Conservation (phyloP, 202 grass and related monocot species). For the Setaria viridis region DNA sequence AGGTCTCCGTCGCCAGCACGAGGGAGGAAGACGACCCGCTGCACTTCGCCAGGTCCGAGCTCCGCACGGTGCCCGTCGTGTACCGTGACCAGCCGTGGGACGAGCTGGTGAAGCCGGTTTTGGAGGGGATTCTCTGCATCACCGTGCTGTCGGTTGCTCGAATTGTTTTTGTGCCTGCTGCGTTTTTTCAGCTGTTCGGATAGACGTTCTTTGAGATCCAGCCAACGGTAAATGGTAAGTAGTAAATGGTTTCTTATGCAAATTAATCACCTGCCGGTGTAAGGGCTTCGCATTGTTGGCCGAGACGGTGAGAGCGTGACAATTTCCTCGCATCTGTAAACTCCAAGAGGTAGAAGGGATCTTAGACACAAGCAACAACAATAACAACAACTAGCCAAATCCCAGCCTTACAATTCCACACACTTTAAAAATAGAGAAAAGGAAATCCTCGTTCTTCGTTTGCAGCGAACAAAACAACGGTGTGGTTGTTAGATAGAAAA, state of each 20-base stretch:
- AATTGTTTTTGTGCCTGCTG: neutral
- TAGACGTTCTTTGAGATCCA: too few relatives aligned
- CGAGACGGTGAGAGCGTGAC: too few relatives aligned
- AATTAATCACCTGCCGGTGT: too few relatives aligned
- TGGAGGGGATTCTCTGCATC: constrained; percentile 64
- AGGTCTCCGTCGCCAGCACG: constrained; percentile 61
- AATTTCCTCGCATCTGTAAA: neutral
- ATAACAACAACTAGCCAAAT: neutral
- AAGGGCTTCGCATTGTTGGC: too few relatives aligned
- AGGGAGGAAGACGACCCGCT: constrained; percentile 55
- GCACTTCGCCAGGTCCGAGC: constrained; percentile 47
- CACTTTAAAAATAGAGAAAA: too few relatives aligned
- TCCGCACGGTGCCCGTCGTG: constrained; percentile 62
- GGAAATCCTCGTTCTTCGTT: neutral
- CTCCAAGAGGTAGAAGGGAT: neutral
- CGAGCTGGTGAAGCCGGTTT: constrained; percentile 55
- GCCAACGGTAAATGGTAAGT: too few relatives aligned
- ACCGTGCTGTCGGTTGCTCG: constrained; percentile 51
- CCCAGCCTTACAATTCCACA: neutral
- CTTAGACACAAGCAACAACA: neutral
- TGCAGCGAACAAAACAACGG: neutral
- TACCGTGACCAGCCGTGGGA: constrained; percentile 42
- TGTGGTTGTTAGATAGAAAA: neutral
- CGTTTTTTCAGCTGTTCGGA: too few relatives aligned
- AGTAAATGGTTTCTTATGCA: too few relatives aligned